These are phyloP conservation scores for Calvatia gigantea DNA, from an alignment of 768 basidiomycete genomes.

Conservation along the genomic window DNA sequence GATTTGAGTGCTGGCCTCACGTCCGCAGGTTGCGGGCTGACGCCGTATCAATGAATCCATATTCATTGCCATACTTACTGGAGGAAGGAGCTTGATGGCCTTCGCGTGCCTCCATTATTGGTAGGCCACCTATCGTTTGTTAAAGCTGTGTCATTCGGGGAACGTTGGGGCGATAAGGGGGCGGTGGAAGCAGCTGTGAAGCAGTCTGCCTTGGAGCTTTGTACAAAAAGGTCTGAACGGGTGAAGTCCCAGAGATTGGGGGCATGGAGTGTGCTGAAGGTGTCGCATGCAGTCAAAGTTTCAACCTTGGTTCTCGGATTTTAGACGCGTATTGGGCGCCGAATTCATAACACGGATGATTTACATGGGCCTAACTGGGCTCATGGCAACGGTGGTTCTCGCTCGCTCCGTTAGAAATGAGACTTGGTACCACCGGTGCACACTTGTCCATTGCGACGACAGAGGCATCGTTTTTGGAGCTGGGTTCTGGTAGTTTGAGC, in stretches of 20 bases:
- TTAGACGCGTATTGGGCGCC: background rate
- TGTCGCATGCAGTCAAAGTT: slow-evolving; percentile 62
- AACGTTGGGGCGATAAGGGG: slow-evolving; percentile 33
- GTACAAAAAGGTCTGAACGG: slow-evolving; percentile 40
- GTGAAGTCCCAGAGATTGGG: slow-evolving; percentile 46
- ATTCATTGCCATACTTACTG: slow-evolving; percentile 49
- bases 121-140: slow-evolving; percentile 44
- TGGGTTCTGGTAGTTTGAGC: slow-evolving; percentile 41
- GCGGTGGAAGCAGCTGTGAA: slow-evolving; percentile 33
- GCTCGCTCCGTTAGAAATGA: slow-evolving; percentile 26
- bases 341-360: slow-evolving; percentile 39
- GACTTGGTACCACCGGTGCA: slow-evolving; percentile 39
- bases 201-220: slow-evolving; percentile 41
- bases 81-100: slow-evolving; percentile 25
- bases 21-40: slow-evolving; percentile 12
- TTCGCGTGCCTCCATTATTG: slow-evolving; percentile 56
- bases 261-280: slow-evolving; percentile 62
- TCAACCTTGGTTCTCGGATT: slow-evolving; percentile 13
- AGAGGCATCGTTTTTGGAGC: slow-evolving; percentile 49
- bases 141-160: slow-evolving; percentile 57
- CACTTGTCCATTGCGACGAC: slow-evolving; percentile 59
- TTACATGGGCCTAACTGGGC: slow-evolving; percentile 48
- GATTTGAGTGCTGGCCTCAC: slow-evolving; percentile 22
- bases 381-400: slow-evolving; percentile 54
- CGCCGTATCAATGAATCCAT: slow-evolving; percentile 41